Percentiles rank a stretch among this genome's conserved stretches.
These are phyloP conservation scores for Fusarium stilboides DNA, from an alignment of 2,329 filamentous ascomycete genomes.

Conservation along the genomic window DNA sequence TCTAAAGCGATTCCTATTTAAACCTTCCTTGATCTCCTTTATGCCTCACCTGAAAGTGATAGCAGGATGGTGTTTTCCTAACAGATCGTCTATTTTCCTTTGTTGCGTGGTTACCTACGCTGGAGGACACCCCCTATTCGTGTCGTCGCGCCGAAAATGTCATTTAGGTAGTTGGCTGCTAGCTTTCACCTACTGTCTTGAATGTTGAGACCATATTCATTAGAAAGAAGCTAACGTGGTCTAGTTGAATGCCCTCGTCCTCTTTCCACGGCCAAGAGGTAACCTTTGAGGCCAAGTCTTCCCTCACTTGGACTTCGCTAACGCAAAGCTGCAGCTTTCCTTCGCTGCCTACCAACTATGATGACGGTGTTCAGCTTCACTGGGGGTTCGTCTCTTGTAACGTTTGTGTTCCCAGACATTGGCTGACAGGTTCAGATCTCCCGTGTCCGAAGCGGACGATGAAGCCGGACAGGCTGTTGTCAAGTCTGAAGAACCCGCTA, in stretches of 20 bases:
- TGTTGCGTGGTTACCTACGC: neutral
- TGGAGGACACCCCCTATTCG: neutral
- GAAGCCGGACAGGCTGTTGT: neutral
- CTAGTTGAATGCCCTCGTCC: conserved; percentile 2
- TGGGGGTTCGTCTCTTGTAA: conserved; percentile 4
- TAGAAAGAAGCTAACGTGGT: neutral
- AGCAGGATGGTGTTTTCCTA: no score
- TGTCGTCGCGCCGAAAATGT: neutral
- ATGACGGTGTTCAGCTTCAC: neutral
- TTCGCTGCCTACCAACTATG: neutral
- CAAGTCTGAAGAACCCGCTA: neutral
- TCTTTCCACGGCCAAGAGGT: conserved; percentile 30
- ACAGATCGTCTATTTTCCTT: neutral
- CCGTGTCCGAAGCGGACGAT: neutral
- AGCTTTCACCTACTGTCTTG: neutral
- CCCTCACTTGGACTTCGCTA: neutral
- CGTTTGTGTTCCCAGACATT: neutral
- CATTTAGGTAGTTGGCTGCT: neutral
- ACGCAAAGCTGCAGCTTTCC: conserved; percentile 24
- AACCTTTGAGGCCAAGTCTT: neutral
- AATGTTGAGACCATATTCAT: no score
- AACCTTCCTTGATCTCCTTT: neutral
- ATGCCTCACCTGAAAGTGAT: neutral
- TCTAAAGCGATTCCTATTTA: neutral
- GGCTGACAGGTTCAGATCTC: conserved; percentile 15